Conservation (phyloP, 305 asterid genomes). For the Ruellia speciosa region DNA sequence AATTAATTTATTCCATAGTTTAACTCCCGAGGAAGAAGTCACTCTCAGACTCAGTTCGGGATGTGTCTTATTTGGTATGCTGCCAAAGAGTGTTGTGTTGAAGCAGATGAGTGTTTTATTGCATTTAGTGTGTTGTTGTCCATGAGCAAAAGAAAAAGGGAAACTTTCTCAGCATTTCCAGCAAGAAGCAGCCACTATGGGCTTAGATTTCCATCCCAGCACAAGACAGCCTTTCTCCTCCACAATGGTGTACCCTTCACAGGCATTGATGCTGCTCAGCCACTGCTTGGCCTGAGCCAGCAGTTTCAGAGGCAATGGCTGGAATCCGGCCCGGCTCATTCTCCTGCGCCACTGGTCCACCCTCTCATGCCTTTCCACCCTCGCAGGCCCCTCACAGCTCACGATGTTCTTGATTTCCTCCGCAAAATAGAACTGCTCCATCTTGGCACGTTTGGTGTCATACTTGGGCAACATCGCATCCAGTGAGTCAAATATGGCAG, state of each 20-base stretch:
- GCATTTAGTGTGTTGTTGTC: background rate
- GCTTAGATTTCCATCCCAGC: slow-evolving; percentile 75
- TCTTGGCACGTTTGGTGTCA: slow-evolving; percentile 69
- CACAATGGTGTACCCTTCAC: slow-evolving; percentile 41
- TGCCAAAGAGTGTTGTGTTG: slow-evolving; percentile 4
- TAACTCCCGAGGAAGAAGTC: slow-evolving; percentile 23
- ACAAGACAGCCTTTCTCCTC: slow-evolving; percentile 60
- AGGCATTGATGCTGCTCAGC: slow-evolving; percentile 28
- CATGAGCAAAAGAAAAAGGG: background rate
- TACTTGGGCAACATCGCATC: slow-evolving; percentile 87
- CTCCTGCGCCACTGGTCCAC: slow-evolving; percentile 89
- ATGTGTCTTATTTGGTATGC: slow-evolving; percentile 9
- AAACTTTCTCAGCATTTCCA: slow-evolving; percentile 45
- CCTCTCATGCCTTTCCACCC: slow-evolving; percentile 85
- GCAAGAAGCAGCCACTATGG: slow-evolving; percentile 53
- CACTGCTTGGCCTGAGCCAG: slow-evolving; percentile 39
- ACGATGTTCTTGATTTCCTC: slow-evolving; percentile 87
- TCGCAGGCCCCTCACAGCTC: slow-evolving; percentile 77
- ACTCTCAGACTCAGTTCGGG: slow-evolving; percentile 25
- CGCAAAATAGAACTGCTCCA: slow-evolving; percentile 78
- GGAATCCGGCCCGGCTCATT: slow-evolving; percentile 93
- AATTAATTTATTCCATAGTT: slow-evolving; percentile 13
- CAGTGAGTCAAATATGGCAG: slow-evolving; percentile 76
- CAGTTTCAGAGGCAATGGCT: slow-evolving; percentile 53
- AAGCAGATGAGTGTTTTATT: background rate